phyloP scores from a whole-genome alignment of 495 filamentous ascomycete species.

The Aspergillus bridgeri region DNA sequence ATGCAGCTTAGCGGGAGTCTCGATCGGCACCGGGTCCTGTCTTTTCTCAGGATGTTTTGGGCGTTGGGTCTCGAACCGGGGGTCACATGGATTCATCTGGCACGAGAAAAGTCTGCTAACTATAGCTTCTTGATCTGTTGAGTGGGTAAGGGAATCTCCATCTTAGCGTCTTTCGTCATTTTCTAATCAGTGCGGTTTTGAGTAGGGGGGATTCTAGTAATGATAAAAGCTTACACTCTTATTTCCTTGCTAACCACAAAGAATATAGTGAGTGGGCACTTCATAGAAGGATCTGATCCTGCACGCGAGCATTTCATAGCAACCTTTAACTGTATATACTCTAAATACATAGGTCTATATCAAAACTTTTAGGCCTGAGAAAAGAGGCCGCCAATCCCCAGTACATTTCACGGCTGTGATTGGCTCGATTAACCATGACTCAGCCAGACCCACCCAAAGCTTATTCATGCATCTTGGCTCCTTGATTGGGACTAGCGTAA shows the following conservation, averaged over 20 bases:
- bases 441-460: not conserved
- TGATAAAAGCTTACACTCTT: no score
- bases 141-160: not conserved
- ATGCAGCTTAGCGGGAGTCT: conserved; percentile 20
- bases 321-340: no score
- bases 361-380: not conserved
- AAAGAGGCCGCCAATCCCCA: not conserved
- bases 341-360: no score
- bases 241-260: no score
- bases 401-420: no score
- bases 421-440: not conserved
- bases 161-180: not conserved
- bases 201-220: no score
- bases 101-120: conserved; percentile 7
- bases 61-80: conserved; percentile 3
- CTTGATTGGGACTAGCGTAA: not conserved
- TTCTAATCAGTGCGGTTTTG: no score
- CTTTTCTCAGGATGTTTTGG: conserved; percentile 20
- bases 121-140: conserved; percentile 12
- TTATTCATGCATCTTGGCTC: not conserved
- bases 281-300: no score
- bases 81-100: conserved; percentile 17
- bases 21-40: conserved; percentile 20
- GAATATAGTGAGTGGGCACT: no score
- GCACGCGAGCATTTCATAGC: no score